Percentiles rank a stretch among this genome's conserved stretches.
These are phyloP conservation scores for Jacaranda copaia DNA, from an alignment of 257 asterid genomes.

Conservation along the genomic window DNA sequence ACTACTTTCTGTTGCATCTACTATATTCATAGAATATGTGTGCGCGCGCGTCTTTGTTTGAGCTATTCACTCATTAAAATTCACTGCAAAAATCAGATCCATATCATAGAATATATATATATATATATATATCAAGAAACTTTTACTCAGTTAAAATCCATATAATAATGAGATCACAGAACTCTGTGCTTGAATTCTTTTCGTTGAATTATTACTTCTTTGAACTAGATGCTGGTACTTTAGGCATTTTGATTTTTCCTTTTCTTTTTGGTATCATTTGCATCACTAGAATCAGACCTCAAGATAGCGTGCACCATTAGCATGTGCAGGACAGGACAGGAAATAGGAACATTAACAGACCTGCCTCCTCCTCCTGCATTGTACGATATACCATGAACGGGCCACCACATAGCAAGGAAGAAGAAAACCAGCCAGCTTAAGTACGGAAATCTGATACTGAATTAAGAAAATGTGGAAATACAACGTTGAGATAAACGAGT, in stretches of 20 bases:
- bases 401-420: constrained; percentile 77
- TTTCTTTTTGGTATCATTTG: neutral
- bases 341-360: constrained; percentile 43
- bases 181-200: too few species aligned
- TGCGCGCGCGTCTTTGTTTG: too few species aligned
- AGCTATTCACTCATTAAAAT: too few species aligned
- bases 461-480: neutral
- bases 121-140: too few species aligned
- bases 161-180: too few species aligned
- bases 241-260: neutral
- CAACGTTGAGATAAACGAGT: neutral
- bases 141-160: too few species aligned
- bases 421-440: constrained; percentile 78
- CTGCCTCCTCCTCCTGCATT: constrained; percentile 82
- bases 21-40: too few species aligned
- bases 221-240: too few species aligned
- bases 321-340: neutral
- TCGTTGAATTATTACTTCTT: too few species aligned
- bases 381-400: constrained; percentile 69
- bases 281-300: neutral
- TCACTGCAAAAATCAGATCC: too few species aligned
- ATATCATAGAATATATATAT: too few species aligned
- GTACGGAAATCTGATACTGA: constrained; percentile 71
- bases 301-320: neutral
- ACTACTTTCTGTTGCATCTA: too few species aligned